phyloP scores from a whole-genome alignment of 75 land plant genomes.

The Selaginella tamariscina region DNA sequence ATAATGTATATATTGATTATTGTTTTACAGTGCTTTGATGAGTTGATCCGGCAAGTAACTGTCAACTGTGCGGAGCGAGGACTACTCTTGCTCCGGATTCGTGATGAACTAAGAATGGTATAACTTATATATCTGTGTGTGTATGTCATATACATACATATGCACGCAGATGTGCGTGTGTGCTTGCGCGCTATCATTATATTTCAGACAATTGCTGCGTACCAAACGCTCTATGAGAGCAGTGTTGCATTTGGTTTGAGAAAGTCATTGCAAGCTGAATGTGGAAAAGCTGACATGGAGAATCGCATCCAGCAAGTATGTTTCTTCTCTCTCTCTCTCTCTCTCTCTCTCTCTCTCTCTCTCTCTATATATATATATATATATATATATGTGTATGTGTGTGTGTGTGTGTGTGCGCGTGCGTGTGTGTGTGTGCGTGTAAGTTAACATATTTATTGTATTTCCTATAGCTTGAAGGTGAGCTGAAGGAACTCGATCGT shows the following conservation, averaged over 20 bases:
- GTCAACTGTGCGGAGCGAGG: slow-evolving; percentile 38
- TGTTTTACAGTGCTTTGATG: slow-evolving; percentile 31
- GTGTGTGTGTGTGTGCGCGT: no score
- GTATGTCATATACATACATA: neutral
- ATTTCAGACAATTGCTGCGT: slow-evolving; percentile 30
- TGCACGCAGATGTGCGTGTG: no score
- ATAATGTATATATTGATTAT: neutral
- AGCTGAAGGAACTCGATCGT: slow-evolving; percentile 26
- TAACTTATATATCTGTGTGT: neutral
- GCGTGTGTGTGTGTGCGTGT: no score
- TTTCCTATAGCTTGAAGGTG: slow-evolving; percentile 25
- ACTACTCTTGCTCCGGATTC: slow-evolving; percentile 27
- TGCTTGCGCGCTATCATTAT: neutral
- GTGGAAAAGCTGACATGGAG: slow-evolving; percentile 32
- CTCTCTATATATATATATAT: no score
- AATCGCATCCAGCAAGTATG: slow-evolving; percentile 24
- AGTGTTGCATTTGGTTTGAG: slow-evolving; percentile 36
- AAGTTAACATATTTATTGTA: neutral
- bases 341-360: no score
- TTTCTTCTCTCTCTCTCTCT: no score
- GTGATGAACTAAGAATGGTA: slow-evolving; percentile 38
- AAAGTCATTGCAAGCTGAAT: slow-evolving; percentile 32
- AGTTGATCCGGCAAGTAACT: slow-evolving; percentile 25
- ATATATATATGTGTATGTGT: no score
- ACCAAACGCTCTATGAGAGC: slow-evolving; percentile 34